Base-by-base conservation (phyloP, 1,284 basidiomycete species). In the Sphagnurus paluster region DNA sequence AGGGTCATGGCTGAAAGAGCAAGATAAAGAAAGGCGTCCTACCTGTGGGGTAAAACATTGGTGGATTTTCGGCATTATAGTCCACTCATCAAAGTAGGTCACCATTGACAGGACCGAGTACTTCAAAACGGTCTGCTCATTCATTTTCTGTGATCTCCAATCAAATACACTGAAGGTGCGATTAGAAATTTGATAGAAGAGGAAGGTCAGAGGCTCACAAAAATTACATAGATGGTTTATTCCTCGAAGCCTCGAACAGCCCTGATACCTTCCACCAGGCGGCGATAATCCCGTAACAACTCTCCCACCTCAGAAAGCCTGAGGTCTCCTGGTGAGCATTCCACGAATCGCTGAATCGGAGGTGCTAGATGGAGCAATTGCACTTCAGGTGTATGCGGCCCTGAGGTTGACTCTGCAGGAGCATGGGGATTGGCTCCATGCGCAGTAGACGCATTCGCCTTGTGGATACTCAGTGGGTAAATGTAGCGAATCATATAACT, bases 271-370 rank as follows among this genome's bases (percentile, higher is more conserved):
- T 79, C 75, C 1, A 76, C 86, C 39, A 90, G 60, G 16, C 84
- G 71, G 50, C 80, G 78, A 64, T 94, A 93, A 53, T 93, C 91
- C 23, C 71, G 66, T 56, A 94, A 67, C 29, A 94, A 69, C 50
- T 85, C 80, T 0, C 75, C 79, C 1, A 93, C 80, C 57, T 94
- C 92, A 0, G 81, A 79, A 17, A 93, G 67, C 42, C 74, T 77
- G 46, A 93, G 66, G 55, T 93, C 90, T 45, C 85, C 87, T 39
- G 80, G 74, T 2, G 76, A 71, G 52, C 84, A 86, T 51, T 84
- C 77, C 46, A 90, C 48, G 60, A 90, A 90, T 6, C 82, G 76
- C 32, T 72, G 66, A 43, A 79, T 83, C 0, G 87, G 88, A 11
- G 83, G 84, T 1, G 69, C 62, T 4, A 61, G 40, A 16, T 55